These are phyloP conservation scores for Hypoxylon trugodes DNA, from an alignment of 495 filamentous ascomycete genomes.

Conservation along the genomic window DNA sequence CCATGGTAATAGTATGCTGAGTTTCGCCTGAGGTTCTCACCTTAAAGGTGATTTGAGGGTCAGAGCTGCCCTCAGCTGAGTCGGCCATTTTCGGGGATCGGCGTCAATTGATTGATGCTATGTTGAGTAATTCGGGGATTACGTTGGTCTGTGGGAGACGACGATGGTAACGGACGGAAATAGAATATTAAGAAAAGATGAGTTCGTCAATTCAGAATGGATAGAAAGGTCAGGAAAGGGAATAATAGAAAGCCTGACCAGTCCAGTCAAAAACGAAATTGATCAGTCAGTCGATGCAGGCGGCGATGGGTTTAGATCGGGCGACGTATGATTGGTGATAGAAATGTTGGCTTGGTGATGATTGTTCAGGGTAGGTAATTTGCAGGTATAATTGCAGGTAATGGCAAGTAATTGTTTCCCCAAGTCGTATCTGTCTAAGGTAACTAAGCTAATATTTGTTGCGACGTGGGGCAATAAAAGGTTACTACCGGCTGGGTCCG, in stretches of 20 bases:
- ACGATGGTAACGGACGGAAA: not conserved
- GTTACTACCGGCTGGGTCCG: conserved; percentile 5
- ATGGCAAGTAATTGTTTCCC: not conserved
- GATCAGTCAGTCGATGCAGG: conserved; percentile 19
- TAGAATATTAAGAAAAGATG: not conserved
- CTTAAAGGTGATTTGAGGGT: conserved; percentile 82
- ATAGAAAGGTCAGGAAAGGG: not conserved
- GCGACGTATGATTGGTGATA: conserved; percentile 30
- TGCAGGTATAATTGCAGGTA: no score
- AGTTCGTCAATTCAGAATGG: not conserved
- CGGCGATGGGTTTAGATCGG: conserved; percentile 24
- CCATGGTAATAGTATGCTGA: conserved; percentile 81
- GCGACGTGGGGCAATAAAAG: conserved; percentile 31
- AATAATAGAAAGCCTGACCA: conserved; percentile 20
- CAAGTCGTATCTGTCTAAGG: not conserved
- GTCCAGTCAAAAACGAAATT: no score
- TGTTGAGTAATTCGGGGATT: not conserved
- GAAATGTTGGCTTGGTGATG: conserved; percentile 5
- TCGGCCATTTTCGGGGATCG: conserved; percentile 59
- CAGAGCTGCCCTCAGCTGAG: conserved; percentile 57
- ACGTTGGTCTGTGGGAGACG: not conserved
- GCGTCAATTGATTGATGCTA: conserved; percentile 26
- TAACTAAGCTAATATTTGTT: no score
- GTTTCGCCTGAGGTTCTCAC: conserved; percentile 90
- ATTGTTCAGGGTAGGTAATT: not conserved